Conservation (phyloP, 192 early-diverging fungal species). For the Geranomyces variabilis region DNA sequence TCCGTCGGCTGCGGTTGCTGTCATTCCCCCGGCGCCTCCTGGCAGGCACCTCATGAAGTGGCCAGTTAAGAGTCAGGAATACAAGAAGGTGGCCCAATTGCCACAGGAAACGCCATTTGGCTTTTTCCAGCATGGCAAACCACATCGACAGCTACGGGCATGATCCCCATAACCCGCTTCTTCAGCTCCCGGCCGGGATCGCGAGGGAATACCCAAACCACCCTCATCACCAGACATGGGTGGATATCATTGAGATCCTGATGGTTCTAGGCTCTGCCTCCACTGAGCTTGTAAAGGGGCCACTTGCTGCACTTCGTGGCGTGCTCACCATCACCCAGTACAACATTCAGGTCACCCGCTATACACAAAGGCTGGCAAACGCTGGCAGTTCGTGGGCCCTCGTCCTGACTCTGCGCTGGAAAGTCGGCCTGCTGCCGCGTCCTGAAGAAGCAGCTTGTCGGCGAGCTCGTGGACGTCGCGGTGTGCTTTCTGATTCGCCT, state of each 20-base stretch:
- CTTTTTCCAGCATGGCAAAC: constrained; percentile 27
- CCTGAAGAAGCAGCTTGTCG: no score
- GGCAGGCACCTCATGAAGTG: not conserved
- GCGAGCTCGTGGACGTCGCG: no score
- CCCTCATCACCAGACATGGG: not conserved
- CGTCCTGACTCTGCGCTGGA: constrained; percentile 5
- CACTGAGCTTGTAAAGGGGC: not conserved
- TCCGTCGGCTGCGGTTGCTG: not conserved
- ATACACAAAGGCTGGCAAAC: not conserved
- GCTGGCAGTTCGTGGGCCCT: not conserved
- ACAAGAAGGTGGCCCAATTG: not conserved
- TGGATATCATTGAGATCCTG: not conserved
- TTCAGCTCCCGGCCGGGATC: constrained; percentile 11
- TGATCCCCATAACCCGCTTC: not conserved
- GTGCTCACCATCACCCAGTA: not conserved
- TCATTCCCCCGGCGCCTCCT: not conserved
- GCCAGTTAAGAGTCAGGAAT: not conserved
- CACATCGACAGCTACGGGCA: constrained; percentile 20
- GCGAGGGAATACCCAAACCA: not conserved
- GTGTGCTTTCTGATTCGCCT: no score
- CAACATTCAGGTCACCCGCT: not conserved
- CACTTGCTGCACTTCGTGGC: not conserved
- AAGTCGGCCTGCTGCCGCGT: no score
- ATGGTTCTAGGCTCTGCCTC: not conserved
- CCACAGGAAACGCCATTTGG: constrained; percentile 10